Evolutionary conservation across 768 basidiomycete species (phyloP).

Genomic region (Omphalotus guepiniiformis): DNA sequence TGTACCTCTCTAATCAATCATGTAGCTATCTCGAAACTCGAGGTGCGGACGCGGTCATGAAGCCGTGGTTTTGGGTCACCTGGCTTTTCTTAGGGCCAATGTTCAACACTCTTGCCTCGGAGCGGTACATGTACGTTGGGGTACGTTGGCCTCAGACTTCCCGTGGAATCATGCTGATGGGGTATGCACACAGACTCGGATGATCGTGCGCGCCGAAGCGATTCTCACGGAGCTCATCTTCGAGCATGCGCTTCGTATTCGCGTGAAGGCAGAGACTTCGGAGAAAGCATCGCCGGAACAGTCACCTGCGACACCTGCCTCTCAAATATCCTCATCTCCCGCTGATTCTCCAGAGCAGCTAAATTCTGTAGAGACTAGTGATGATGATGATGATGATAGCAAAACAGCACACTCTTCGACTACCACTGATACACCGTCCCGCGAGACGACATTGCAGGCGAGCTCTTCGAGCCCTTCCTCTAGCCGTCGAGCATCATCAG

Average conservation of each 20-base stretch:
- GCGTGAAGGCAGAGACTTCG: constrained; percentile 45
- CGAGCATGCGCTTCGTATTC: constrained; percentile 52
- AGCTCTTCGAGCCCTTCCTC: background rate
- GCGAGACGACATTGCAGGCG: background rate
- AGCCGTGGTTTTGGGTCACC: constrained; percentile 68
- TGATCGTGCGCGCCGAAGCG: constrained; percentile 39
- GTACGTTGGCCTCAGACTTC: constrained; percentile 29
- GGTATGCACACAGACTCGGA: constrained; percentile 32
- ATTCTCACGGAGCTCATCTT: constrained; percentile 38
- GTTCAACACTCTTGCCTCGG: constrained; percentile 37
- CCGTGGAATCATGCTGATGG: background rate
- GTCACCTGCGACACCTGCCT: background rate
- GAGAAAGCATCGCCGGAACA: background rate
- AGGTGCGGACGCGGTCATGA: constrained; percentile 42
- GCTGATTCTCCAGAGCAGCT: background rate
- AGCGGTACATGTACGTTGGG: constrained; percentile 50
- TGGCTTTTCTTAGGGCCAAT: constrained; percentile 47
- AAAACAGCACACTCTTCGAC: background rate
- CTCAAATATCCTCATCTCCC: background rate
- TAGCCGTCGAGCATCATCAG: background rate
- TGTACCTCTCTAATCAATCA: background rate
- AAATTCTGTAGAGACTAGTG: constrained; percentile 25
- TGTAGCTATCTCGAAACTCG: constrained; percentile 54
- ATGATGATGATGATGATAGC: background rate
- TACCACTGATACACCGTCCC: background rate